These are phyloP conservation scores for Russula sp. DNA, from an alignment of 768 basidiomycete species.

Conservation along the genomic window DNA sequence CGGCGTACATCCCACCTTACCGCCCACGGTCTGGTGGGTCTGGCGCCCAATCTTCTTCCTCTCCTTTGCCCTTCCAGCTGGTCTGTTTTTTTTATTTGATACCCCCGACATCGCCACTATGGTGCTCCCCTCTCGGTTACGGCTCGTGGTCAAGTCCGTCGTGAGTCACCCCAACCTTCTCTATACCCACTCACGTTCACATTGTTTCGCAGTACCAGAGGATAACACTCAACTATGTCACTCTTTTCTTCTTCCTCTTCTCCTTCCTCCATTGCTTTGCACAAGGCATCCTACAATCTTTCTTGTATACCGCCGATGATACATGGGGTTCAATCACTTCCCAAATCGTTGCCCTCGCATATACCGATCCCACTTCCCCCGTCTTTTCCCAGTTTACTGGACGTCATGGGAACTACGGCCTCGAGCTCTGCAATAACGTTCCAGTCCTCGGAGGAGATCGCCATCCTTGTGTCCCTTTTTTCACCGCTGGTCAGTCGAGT, in stretches of 20 bases:
- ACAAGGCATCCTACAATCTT: conserved; percentile 51
- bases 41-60: not conserved
- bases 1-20: not conserved
- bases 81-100: not conserved
- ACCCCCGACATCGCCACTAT: not conserved
- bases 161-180: conserved; percentile 4
- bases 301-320: conserved; percentile 47
- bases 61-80: conserved; percentile 14
- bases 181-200: not conserved
- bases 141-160: conserved; percentile 8
- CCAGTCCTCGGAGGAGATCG: conserved; percentile 36
- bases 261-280: conserved; percentile 50
- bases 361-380: conserved; percentile 38
- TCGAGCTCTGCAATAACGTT: conserved; percentile 47
- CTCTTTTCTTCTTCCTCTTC: conserved; percentile 48
- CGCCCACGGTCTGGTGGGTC: not conserved
- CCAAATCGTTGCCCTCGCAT: conserved; percentile 39
- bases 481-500: conserved; percentile 32
- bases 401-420: conserved; percentile 33
- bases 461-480: conserved; percentile 28
- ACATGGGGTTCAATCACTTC: conserved; percentile 41
- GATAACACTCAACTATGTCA: conserved; percentile 36
- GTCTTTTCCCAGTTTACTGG: conserved; percentile 38
- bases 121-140: not conserved
- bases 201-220: conserved; percentile 33